These are phyloP conservation scores for Alnus rubra DNA, from an alignment of 306 rosid genomes.

Conservation along the genomic window DNA sequence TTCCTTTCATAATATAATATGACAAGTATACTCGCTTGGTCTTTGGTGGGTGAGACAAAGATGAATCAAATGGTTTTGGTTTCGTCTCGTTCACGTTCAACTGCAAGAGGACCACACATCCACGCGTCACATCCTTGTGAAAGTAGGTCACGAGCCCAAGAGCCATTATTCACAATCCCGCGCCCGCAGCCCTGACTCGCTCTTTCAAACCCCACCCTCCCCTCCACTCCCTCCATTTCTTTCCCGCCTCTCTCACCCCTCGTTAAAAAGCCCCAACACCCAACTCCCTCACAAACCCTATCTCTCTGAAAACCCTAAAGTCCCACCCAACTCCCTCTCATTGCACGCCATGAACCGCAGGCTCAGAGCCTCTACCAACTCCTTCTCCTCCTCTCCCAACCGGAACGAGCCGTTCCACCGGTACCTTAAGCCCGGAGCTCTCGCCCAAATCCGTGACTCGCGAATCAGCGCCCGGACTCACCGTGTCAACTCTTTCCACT, in stretches of 20 bases:
- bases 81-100: no score
- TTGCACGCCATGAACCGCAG: constrained; percentile 57
- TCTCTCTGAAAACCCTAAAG: constrained; percentile 1
- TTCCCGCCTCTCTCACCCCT: constrained; percentile 41
- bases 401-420: constrained; percentile 52
- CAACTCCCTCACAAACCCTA: neutral
- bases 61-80: no score
- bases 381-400: constrained; percentile 15
- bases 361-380: constrained; percentile 25
- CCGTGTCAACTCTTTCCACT: constrained; percentile 20
- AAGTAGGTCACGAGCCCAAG: neutral
- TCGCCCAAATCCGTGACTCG: constrained; percentile 86
- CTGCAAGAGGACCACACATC: neutral
- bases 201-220: constrained; percentile 12
- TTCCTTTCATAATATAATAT: no score
- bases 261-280: constrained; percentile 44
- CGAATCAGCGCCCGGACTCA: constrained; percentile 69
- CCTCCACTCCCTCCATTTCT: constrained; percentile 27
- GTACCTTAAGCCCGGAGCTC: constrained; percentile 86
- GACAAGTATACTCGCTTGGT: no score
- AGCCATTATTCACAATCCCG: neutral
- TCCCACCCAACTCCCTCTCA: neutral
- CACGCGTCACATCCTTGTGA: neutral
- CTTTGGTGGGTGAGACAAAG: no score
- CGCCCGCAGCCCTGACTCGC: no score